phyloP scores from a whole-genome alignment of 371 early-diverging fungal species.

The Chytridium lagenaria region DNA sequence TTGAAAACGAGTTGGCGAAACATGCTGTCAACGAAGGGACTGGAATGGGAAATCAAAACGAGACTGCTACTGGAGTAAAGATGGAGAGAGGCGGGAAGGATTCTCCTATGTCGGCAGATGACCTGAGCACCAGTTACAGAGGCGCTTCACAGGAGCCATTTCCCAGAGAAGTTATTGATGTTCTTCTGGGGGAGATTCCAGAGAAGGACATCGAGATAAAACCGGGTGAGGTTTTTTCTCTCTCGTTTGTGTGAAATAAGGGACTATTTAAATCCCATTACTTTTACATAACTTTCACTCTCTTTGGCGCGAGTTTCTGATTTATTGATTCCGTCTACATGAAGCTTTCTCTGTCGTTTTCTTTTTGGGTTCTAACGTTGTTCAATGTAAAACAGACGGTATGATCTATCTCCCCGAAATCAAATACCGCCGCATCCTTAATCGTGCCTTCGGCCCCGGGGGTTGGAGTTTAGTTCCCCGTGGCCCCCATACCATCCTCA shows the following conservation, averaged over 20 bases:
- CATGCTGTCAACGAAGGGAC: not conserved
- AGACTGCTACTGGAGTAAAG: not conserved
- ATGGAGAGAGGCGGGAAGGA: not conserved
- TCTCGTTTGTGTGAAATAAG: too few species aligned
- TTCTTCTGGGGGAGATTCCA: constrained; percentile 75
- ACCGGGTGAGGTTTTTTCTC: constrained; percentile 63
- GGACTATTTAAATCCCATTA: too few species aligned
- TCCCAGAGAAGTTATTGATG: constrained; percentile 68
- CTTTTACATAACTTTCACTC: not conserved
- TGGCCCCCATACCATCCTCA: constrained; percentile 83
- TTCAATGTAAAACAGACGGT: constrained; percentile 69
- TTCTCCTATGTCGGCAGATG: constrained; percentile 14
- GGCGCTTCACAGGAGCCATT: constrained; percentile 80
- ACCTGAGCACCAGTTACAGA: constrained; percentile 43
- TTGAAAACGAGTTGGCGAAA: not conserved
- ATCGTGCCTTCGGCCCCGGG: constrained; percentile 95
- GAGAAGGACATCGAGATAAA: constrained; percentile 88
- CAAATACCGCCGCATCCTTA: constrained; percentile 93
- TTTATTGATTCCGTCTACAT: not conserved
- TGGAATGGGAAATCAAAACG: not conserved
- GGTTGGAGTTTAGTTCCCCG: constrained; percentile 88
- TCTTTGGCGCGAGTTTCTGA: not conserved
- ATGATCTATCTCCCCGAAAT: constrained; percentile 94
- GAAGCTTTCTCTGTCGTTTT: too few species aligned
- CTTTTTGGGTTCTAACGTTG: not conserved